Conservation (phyloP, 2,329 filamentous ascomycete genomes). For the Cercospora berteroae region DNA sequence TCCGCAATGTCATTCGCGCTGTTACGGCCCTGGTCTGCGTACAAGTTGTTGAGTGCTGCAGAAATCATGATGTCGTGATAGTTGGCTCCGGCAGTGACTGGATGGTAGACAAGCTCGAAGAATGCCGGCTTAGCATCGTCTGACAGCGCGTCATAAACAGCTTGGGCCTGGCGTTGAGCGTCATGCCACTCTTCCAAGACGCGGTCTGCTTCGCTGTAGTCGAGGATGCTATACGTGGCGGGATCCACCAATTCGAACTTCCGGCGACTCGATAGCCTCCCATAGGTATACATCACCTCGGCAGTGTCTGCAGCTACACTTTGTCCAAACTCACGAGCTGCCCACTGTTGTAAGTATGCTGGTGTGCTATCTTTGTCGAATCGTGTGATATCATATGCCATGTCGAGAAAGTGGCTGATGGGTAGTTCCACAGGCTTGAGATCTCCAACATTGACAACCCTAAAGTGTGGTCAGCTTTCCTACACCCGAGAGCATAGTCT, state of each 20-base stretch:
- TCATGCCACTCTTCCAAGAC: conserved; percentile 57
- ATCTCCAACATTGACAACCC: conserved; percentile 67
- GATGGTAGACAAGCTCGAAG: conserved; percentile 62
- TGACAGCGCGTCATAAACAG: conserved; percentile 56
- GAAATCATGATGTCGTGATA: conserved; percentile 56
- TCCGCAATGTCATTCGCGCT: conserved; percentile 56
- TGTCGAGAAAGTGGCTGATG: conserved; percentile 57
- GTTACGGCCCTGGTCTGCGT: conserved; percentile 57
- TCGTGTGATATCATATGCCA: conserved; percentile 62
- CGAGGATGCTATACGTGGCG: conserved; percentile 58
- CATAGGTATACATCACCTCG: conserved; percentile 56
- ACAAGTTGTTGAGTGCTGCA: conserved; percentile 54
- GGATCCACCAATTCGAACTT: conserved; percentile 64
- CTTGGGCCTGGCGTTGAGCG: conserved; percentile 55
- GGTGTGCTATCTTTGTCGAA: conserved; percentile 58
- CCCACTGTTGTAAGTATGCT: conserved; percentile 58
- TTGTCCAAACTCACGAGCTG: conserved; percentile 56
- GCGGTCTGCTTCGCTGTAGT: conserved; percentile 63
- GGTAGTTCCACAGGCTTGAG: conserved; percentile 60
- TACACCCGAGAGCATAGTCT: neutral
- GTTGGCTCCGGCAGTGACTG: conserved; percentile 57
- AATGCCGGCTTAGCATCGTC: conserved; percentile 56
- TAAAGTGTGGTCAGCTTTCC: neutral
- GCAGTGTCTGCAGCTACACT: conserved; percentile 51
- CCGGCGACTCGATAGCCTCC: conserved; percentile 56